Conservation (phyloP, 2,329 filamentous ascomycete genomes). For the Pseudogymnoascus sp. region DNA sequence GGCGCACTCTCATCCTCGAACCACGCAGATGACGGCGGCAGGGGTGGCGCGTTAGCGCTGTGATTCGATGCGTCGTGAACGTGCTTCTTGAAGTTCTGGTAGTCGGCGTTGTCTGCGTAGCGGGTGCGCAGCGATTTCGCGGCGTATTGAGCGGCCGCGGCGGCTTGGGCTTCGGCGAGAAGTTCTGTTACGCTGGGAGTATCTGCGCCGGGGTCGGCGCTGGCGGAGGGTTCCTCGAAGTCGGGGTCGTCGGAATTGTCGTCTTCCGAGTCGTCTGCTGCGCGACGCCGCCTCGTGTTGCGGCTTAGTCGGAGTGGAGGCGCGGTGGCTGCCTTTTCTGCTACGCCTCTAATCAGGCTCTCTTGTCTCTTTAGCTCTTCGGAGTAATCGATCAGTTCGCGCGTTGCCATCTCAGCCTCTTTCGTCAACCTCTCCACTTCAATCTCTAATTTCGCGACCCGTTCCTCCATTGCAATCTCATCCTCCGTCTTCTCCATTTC, state of each 20-base stretch:
- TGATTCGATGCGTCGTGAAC: constrained; percentile 53
- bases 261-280: constrained; percentile 26
- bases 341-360: constrained; percentile 27
- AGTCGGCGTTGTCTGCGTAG: constrained; percentile 54
- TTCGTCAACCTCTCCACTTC: constrained; percentile 45
- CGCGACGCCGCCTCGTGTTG: constrained; percentile 27
- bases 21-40: constrained; percentile 55
- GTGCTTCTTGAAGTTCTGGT: constrained; percentile 53
- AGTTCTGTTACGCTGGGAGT: constrained; percentile 30
- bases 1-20: constrained; percentile 34
- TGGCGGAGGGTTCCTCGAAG: constrained; percentile 33
- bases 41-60: constrained; percentile 43
- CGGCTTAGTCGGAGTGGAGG: constrained; percentile 25
- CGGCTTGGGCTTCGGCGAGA: constrained; percentile 30
- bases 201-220: constrained; percentile 32
- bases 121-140: constrained; percentile 34
- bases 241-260: constrained; percentile 34
- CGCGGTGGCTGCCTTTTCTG: constrained; percentile 18
- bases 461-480: constrained; percentile 16
- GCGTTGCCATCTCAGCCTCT: constrained; percentile 50
- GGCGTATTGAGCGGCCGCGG: constrained; percentile 31
- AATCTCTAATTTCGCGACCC: constrained; percentile 30
- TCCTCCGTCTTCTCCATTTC: constrained; percentile 11
- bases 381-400: constrained; percentile 50
- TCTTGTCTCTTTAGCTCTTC: constrained; percentile 33